Percentiles rank a stretch among this genome's conserved stretches.
Conservation (phyloP, 2,329 filamentous ascomycete species). For the Onygena corvina region DNA sequence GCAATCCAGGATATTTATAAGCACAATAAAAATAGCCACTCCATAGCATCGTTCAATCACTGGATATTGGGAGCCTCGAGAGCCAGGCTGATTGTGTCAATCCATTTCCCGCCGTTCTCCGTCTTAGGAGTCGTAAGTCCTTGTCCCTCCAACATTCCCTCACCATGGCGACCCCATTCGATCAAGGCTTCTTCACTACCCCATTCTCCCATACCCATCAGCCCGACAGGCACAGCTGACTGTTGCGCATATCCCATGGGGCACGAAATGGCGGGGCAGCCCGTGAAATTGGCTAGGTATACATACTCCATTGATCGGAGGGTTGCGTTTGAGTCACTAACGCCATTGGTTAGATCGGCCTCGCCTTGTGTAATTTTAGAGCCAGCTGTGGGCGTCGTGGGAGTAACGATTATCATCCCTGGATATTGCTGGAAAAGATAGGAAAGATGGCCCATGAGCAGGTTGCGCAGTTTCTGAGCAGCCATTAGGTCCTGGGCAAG, state of each 20-base stretch:
- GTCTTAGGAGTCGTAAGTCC: conserved; percentile 23
- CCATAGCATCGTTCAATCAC: not conserved
- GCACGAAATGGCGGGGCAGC: conserved; percentile 61
- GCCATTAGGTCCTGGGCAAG: conserved; percentile 58
- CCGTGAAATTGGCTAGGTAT: conserved; percentile 72
- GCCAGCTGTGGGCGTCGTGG: conserved; percentile 62
- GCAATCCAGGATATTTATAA: too few species aligned
- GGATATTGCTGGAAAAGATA: conserved; percentile 58
- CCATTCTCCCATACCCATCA: conserved; percentile 47
- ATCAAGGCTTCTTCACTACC: conserved; percentile 42
- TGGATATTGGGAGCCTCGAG: not conserved
- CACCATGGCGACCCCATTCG: conserved; percentile 42
- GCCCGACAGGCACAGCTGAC: conserved; percentile 36
- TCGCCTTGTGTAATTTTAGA: conserved; percentile 55
- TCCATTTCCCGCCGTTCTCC: conserved; percentile 24
- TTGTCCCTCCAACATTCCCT: conserved; percentile 34
- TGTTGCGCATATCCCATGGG: conserved; percentile 59
- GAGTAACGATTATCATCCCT: conserved; percentile 65
- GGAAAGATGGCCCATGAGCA: conserved; percentile 69
- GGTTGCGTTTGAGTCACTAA: conserved; percentile 59
- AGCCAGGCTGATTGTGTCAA: conserved; percentile 26
- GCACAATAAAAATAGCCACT: not conserved
- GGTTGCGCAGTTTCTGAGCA: conserved; percentile 58
- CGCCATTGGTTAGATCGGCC: conserved; percentile 48
- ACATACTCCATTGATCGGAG: conserved; percentile 76